Base-by-base conservation (phyloP, 805 yeast genomes). In the Schwanniomyces sp. region DNA sequence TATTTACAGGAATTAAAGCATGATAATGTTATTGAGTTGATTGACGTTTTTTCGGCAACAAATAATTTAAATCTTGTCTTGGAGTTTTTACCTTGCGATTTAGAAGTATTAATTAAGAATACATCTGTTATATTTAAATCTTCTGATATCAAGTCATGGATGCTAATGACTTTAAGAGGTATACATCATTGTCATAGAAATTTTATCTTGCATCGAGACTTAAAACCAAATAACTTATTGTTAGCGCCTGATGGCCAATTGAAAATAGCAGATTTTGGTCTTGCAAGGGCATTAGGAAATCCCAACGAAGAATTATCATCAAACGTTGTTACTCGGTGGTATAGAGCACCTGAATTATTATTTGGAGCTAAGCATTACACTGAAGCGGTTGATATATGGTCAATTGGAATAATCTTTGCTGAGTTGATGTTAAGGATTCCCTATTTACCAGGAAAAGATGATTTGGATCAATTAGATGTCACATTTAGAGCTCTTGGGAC, bases 261-360 rank as follows among this genome's bases (percentile, higher is more conserved):
- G 50, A 94, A 94, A 64, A 78, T 94, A 51, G 99, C 99, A 2
- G 99, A 94, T 88, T 94, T 94, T 72, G 99, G 99, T 55, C 74
- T 92, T 40, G 98, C 98, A 0, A 73, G 99, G 52, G 80, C 91
- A 2, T 72, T 89, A 48, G 92, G 95, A 0, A 76, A 85, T 21
- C 81, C 84, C 40, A 81, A 82, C 49, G 94, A 87, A 53, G 80
- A 77, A 40, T 72, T 94, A 64, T 88, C 98, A 0, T 88, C 96
- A 1, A 92, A 91, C 52, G 99, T 94, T 4, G 99, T 94, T 1
- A 94, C 99, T 2, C 72, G 98, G 50, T 94, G 99, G 99, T 94
- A 94, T 66, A 74, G 98, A 46, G 96, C 98, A 0, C 99, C 78
- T 0, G 78, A 74, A 54, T 58, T 74, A 38, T 60, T 74, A 34